A percentile compares a stretch with the other conserved stretches of the same genome.
Conservation (phyloP, 2,329 filamentous ascomycete genomes). For the Onygenales sp. region DNA sequence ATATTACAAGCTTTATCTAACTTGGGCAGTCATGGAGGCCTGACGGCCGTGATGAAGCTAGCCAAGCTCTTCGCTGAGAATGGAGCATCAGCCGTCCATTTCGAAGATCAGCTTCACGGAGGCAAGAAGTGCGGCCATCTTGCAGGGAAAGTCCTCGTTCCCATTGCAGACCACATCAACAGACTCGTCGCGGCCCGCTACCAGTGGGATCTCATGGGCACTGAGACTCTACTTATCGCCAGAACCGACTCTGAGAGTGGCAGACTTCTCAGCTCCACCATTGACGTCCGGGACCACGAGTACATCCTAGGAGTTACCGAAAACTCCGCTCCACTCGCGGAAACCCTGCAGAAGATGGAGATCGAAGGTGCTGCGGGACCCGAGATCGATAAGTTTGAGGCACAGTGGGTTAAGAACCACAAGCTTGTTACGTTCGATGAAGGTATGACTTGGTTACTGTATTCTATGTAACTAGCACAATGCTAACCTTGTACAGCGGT, state of each 20-base stretch:
- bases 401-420: constrained; percentile 77
- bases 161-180: constrained; percentile 92
- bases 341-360: constrained; percentile 87
- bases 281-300: constrained; percentile 92
- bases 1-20: not conserved
- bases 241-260: constrained; percentile 94
- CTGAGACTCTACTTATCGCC: constrained; percentile 88
- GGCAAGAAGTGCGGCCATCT: constrained; percentile 98
- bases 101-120: constrained; percentile 94
- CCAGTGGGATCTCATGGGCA: constrained; percentile 98
- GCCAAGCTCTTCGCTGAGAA: constrained; percentile 97
- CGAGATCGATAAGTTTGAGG: constrained; percentile 80
- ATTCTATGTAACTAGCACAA: not conserved
- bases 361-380: constrained; percentile 61
- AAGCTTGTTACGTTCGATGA: constrained; percentile 87
- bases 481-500: constrained; percentile 46
- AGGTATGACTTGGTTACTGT: constrained; percentile 26
- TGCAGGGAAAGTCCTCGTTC: constrained; percentile 91
- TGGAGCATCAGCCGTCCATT: constrained; percentile 90
- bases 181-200: constrained; percentile 83
- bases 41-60: constrained; percentile 88
- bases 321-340: constrained; percentile 69
- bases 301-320: constrained; percentile 86
- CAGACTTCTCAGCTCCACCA: constrained; percentile 76
- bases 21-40: constrained; percentile 63